Evolutionary conservation across 2,329 filamentous ascomycete genomes (phyloP), one percentile per base, ranked within the genome.

Genomic region (Xylaria sp.): DNA sequence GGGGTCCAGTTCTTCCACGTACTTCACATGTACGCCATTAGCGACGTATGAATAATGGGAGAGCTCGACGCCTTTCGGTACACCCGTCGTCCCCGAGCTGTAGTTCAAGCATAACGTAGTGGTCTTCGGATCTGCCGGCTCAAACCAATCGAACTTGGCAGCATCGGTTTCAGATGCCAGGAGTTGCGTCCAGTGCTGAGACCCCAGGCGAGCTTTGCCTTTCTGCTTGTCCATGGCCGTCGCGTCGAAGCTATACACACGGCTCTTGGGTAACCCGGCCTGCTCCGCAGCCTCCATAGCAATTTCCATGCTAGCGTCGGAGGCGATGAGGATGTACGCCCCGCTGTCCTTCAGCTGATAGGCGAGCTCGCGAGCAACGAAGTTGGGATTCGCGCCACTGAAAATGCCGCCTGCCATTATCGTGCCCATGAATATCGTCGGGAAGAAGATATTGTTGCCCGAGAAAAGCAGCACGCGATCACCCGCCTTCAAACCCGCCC

Each of bases 41-140:
- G 92, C 86, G 52, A 94, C 87, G 75, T 93, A 92, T 73, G 93
- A 92, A 69, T 84, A 83, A 80, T 97, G 93, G n/a, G 90, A 89
- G 72, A 96, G 91, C 80, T 92, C 89, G 15, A 96, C 93, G 12
- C 94, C 94, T 78, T 97, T 97, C 10, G 93, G 92, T 3, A 94
- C 85, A 7, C 94, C 93, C 0, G 94, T 97, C 0, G 92, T 94
- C 12, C 93, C 89, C 37, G 88, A 91, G 72, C 89, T 92, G 81
- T 95, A 97, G 80, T 97, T 96, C 70, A 97, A 86, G 28, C 89
- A 90, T 73, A 91, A 88, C 0, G 88, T 87, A 5, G 85, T 84
- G 28, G 81, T 79, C 67, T 84, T 84, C 1, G 88, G 81, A 50
- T 86, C 82, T 0, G 81, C 78, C 0, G 84, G 85, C 67, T 90